Base-by-base conservation (phyloP, 179 eudicot species). In the Corrigiola litoralis region DNA sequence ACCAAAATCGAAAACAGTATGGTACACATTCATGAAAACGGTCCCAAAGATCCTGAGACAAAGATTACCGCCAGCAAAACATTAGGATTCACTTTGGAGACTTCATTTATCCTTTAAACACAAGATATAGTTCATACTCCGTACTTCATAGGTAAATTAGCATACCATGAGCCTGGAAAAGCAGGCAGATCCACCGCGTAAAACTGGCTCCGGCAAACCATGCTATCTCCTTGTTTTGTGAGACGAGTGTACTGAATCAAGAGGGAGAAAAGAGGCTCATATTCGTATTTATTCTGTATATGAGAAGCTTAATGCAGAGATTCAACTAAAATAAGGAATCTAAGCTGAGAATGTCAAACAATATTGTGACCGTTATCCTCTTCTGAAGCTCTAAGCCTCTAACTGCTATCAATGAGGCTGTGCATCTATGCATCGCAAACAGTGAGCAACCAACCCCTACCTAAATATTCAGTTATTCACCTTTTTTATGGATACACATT, bases 11-110 rank as follows among this genome's bases (percentile, higher is more conserved):
- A 76, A 76, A 54, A 80, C 68, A 2, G 75, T 65, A 58, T 73
- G 81, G 51, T 76, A 80, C 28, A 50, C 80, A 34, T 65, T 71
- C 54, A 76, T 48, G 76, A 80, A 76, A 9, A 80, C 28, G 58
- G 60, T 67, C 16, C 84, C 84, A 44, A 80, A 71, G 33, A 76
- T 70, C 84, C 81, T 80, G 70, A 28, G 20, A 17, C 20, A n/a
- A 12, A 67, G 20, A 45, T n/a, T 17, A 17, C 58, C 37, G 8
- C 13, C 44, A 34, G 11, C 3, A 33, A 9, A 16, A 7, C 14
- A 24, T 59, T 27, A 31, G 46, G 61, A 49, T 6, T 14, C 31
- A 10, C 28, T 18, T 0, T n/a, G 29, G n/a, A 67, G 40, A 50
- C n/a, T 20, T 49, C 36, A 12, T 21, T 5, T 3, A 32, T 31